These are phyloP conservation scores for Lepiota venenata DNA, from an alignment of 768 basidiomycete species.

Conservation along the genomic window DNA sequence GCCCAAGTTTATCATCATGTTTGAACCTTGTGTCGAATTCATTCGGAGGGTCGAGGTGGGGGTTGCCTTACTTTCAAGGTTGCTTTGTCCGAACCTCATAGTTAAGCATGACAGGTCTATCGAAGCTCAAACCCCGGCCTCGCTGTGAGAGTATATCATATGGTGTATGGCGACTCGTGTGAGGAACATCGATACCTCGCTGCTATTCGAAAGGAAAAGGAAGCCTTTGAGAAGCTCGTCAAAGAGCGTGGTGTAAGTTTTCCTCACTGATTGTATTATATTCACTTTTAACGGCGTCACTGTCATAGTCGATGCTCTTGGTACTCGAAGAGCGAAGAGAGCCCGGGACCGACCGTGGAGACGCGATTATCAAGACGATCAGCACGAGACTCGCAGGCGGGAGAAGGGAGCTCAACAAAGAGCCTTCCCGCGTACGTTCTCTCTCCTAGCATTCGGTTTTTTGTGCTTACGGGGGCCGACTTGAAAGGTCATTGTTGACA, in stretches of 20 bases:
- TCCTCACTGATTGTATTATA: background rate
- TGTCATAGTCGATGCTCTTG: slow-evolving; percentile 78
- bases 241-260: slow-evolving; percentile 82
- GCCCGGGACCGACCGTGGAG: slow-evolving; percentile 31
- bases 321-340: slow-evolving; percentile 70
- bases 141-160: slow-evolving; percentile 87
- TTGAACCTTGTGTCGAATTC: slow-evolving; percentile 92
- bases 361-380: slow-evolving; percentile 75
- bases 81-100: background rate
- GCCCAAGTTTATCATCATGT: slow-evolving; percentile 93
- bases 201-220: slow-evolving; percentile 86
- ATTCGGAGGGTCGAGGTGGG: slow-evolving; percentile 87
- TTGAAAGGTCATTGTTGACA: slow-evolving; percentile 93
- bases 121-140: slow-evolving; percentile 80
- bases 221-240: slow-evolving; percentile 90
- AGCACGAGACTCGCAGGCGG: slow-evolving; percentile 88
- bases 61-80: slow-evolving; percentile 13
- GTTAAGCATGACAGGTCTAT: slow-evolving; percentile 60
- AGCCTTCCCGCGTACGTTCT: slow-evolving; percentile 56
- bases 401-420: slow-evolving; percentile 57
- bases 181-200: slow-evolving; percentile 97
- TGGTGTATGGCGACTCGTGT: slow-evolving; percentile 89
- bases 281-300: background rate
- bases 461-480: background rate
- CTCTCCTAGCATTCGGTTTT: background rate